Evolutionary conservation across 768 basidiomycete genomes (phyloP), one percentile per base, ranked within the genome.

Genomic region (Rhodosporidiobolus odoratus): DNA sequence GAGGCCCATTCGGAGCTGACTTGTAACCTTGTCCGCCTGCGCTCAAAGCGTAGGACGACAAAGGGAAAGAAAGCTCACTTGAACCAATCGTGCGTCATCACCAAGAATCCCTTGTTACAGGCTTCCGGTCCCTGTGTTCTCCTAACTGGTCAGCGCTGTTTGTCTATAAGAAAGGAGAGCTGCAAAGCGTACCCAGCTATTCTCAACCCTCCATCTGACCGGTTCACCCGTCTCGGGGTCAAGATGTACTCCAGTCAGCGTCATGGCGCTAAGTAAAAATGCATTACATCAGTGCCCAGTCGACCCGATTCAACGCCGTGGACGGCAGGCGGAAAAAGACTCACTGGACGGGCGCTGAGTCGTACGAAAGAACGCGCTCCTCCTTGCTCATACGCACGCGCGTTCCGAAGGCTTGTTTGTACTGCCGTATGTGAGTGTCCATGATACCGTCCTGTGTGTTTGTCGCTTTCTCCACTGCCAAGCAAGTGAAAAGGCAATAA

Each of bases 81-180:
- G 79, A 96, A 96, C 93, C 93, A 97, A 52, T 82, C 82, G 74
- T 90, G 89, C 60, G 88, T 90, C 92, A 95, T 95, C 76, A 95
- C 87, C 80, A 89, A 91, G 80, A 87, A 94, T 15, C 92, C 93
- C 72, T 91, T 87, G 75, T 92, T 83, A 27, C 92, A 90, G 1
- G 83, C 84, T 0, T 81, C 80, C 37, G 87, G 86, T 23, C 91
- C 90, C 68, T 58, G 45, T 12, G 19, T n/a, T n/a, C n/a, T n/a
- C n/a, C n/a, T n/a, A 27, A 21, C 41, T n/a, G n/a, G 6, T 32
- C 9, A 17, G 34, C 27, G 10, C 25, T 4, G 61, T 21, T 17
- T 6, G 47, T n/a, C 19, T 15, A 4, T 2, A 32, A 25, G 23
- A 23, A 35, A 19, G 43, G 35, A 7, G 15, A 19, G 8, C 9